phyloP scores from a whole-genome alignment of 176 grass and related monocot species.

The Oryza glumipatula region DNA sequence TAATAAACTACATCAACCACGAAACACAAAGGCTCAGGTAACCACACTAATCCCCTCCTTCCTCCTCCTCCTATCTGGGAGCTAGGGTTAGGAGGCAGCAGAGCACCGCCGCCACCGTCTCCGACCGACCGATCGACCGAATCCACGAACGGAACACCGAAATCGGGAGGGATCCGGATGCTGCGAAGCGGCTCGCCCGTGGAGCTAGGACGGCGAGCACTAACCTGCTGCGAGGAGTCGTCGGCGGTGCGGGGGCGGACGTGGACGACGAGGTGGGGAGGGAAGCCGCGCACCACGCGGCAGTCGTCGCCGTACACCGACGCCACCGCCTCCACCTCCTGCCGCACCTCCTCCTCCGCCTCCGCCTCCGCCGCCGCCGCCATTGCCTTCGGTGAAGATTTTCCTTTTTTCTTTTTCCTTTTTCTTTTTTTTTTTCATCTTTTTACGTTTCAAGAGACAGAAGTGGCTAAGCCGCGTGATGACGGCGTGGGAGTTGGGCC shows the following conservation, averaged over 20 bases:
- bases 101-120: neutral
- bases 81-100: slow-evolving; percentile 25
- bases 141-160: neutral
- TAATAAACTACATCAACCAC: neutral
- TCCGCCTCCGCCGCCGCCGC: neutral
- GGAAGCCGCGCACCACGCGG: slow-evolving; percentile 64
- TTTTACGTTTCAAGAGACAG: too few relatives aligned
- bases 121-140: neutral
- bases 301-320: slow-evolving; percentile 78
- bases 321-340: slow-evolving; percentile 77
- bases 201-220: neutral
- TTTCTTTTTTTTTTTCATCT: neutral
- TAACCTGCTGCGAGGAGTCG: slow-evolving; percentile 89
- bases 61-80: neutral
- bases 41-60: neutral
- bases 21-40: neutral
- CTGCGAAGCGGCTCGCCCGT: neutral
- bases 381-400: slow-evolving; percentile 16
- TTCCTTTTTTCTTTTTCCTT: too few relatives aligned
- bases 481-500: too few relatives aligned
- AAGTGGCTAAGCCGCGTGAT: too few relatives aligned
- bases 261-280: slow-evolving; percentile 78
- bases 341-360: slow-evolving; percentile 62
- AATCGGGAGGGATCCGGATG: neutral
- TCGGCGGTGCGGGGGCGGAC: slow-evolving; percentile 77